A percentile compares a stretch with the other conserved stretches of the same genome.
Evolutionary conservation across 2,329 filamentous ascomycete genomes (phyloP).

Genomic region (Fusarium haematococcum): DNA sequence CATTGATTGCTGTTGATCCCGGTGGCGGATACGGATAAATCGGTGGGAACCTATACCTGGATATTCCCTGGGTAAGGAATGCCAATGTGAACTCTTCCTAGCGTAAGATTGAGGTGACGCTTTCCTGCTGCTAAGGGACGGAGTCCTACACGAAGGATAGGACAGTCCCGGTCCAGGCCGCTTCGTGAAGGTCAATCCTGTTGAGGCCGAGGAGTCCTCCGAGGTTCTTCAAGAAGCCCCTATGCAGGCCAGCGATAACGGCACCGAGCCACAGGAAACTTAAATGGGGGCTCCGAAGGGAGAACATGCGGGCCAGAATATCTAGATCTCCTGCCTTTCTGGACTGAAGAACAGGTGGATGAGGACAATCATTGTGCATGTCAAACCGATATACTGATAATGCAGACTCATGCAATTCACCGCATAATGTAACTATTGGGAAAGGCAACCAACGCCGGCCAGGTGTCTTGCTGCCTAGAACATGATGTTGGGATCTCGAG

Average conservation of each 20-base stretch:
- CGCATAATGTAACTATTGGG: background rate
- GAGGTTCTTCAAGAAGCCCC: background rate
- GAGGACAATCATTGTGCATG: no score
- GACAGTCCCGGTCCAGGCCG: background rate
- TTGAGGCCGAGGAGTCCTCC: background rate
- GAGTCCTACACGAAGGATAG: background rate
- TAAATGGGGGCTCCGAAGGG: background rate
- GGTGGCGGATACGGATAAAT: background rate
- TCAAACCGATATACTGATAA: background rate
- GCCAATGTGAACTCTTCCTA: background rate
- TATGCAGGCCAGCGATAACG: slow-evolving; percentile 51
- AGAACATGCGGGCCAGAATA: slow-evolving; percentile 1
- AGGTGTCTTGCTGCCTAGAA: no score
- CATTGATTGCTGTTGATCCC: background rate
- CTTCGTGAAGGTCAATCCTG: background rate
- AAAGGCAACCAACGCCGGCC: background rate
- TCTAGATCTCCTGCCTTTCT: background rate
- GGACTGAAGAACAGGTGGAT: background rate
- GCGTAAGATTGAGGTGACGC: background rate
- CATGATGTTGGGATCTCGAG: no score
- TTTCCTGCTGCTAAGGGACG: background rate
- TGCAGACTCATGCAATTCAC: background rate
- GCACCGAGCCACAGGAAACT: slow-evolving; percentile 10
- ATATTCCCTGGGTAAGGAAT: background rate
- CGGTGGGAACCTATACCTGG: background rate